Evolutionary conservation across 2,329 filamentous ascomycete genomes (phyloP), one percentile per base, ranked within the genome.

Genomic region (Ceratocystis alfenasii): DNA sequence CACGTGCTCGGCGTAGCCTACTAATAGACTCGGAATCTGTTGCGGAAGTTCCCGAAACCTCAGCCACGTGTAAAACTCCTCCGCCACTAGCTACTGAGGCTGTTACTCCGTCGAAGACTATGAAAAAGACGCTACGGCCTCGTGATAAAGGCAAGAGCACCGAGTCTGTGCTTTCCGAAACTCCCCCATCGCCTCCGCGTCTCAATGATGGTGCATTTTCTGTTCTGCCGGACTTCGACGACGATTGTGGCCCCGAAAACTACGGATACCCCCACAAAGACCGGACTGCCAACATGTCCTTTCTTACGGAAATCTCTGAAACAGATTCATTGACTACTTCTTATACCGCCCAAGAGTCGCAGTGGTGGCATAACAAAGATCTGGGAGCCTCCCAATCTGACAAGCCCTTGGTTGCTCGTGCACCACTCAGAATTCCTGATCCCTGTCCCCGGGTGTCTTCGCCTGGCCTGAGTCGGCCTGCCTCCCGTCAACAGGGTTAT

Each of bases 161-260:
- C 5, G 66, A 68, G 53, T 68, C 66, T 17, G 59, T 68, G 22
- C 36, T 65, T 8, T 68, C 66, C n/a, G 63, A 68, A 17, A 64
- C 62, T 8, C 64, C 64, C n/a, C 10, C 64, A 2, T 65, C 64
- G 2, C 64, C 64, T 5, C 64, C 64, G 5, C 63, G 63, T 20
- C 63, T 67, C 12, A 67, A 67, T 12, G 66, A 67, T 12, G 66
- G 66, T 12, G 63, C 63, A 12, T 65, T 67, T 44, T 67, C 66
- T 3, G 63, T 65, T 4, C 62, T 67, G 33, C 66, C 66, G 17
- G 66, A 68, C 10, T 65, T 62, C 28, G 61, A 68, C n/a, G 63
- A 64, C 57, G 66, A 65, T 17, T 57, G 59, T 48, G 46, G n/a
- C 12, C 48, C 63, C 2, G 45, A 62, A 8, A 61, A 48, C 7